A percentile compares a stretch with the other conserved stretches of the same genome.
These are phyloP conservation scores for Xylaria sp. DNA, from an alignment of 2,329 filamentous ascomycete species.

Conservation along the genomic window DNA sequence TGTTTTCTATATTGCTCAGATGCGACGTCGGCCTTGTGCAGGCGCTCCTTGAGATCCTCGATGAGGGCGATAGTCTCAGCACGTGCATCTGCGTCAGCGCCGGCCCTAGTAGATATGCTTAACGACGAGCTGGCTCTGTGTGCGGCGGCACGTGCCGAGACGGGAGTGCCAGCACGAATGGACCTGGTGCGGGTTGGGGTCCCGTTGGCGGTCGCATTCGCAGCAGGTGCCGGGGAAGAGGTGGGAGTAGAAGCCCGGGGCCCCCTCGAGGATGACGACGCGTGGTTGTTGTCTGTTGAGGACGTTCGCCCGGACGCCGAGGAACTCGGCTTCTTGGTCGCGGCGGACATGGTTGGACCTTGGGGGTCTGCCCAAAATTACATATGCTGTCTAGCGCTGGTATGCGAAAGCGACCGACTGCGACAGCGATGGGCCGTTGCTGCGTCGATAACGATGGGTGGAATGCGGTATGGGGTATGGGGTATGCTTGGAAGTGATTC, in stretches of 20 bases:
- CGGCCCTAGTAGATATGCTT: slow-evolving; percentile 55
- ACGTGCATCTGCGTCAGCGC: slow-evolving; percentile 72
- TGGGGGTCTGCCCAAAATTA: slow-evolving; percentile 17
- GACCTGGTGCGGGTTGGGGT: slow-evolving; percentile 66
- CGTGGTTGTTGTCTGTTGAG: slow-evolving; percentile 46
- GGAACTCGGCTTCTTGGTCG: slow-evolving; percentile 58
- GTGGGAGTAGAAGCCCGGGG: slow-evolving; percentile 57
- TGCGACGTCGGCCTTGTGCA: slow-evolving; percentile 78
- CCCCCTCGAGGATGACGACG: slow-evolving; percentile 47
- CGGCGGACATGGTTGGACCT: slow-evolving; percentile 53
- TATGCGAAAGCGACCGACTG: slow-evolving; percentile 14
- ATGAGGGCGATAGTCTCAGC: slow-evolving; percentile 80
- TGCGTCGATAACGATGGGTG: slow-evolving; percentile 28
- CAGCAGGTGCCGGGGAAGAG: slow-evolving; percentile 42
- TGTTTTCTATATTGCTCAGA: slow-evolving; percentile 85
- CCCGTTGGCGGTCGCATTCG: slow-evolving; percentile 45
- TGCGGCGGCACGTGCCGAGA: slow-evolving; percentile 75
- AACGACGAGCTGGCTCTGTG: slow-evolving; percentile 61
- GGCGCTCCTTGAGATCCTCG: slow-evolving; percentile 82
- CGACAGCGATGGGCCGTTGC: slow-evolving; percentile 26
- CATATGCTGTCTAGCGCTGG: slow-evolving; percentile 20
- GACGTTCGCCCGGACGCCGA: slow-evolving; percentile 54
- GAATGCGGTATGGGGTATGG: slow-evolving; percentile 27
- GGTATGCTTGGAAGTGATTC: background rate
- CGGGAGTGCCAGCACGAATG: slow-evolving; percentile 66